Conservation (phyloP, 177 flowering plant genomes). For the Vitis hybrid region DNA sequence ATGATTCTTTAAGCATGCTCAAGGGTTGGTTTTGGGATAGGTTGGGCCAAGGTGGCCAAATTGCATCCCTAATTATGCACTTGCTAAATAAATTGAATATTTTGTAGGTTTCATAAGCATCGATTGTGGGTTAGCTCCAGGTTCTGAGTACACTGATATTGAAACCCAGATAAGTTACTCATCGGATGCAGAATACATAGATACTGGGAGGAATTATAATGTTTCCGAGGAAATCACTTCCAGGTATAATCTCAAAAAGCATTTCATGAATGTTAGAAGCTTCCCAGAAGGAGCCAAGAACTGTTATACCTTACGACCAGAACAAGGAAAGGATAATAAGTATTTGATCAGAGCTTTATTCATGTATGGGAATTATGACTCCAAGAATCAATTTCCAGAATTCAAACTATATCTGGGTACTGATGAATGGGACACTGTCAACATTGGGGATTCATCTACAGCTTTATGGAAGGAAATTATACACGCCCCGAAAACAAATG, state of each 20-base stretch:
- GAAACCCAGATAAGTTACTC: no score
- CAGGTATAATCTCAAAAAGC: neutral
- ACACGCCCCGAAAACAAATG: conserved; percentile 5
- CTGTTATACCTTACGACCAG: conserved; percentile 22
- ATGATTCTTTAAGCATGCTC: no score
- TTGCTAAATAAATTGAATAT: no score
- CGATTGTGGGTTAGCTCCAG: no score
- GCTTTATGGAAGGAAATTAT: conserved; percentile 18
- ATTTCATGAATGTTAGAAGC: conserved; percentile 15
- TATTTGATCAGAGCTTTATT: conserved; percentile 28
- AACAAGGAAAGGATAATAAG: neutral
- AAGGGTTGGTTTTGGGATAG: no score
- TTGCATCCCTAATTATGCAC: no score
- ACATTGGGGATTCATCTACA: neutral
- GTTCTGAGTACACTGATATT: no score
- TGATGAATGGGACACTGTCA: conserved; percentile 20
- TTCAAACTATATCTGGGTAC: conserved; percentile 31
- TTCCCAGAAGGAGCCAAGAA: conserved; percentile 25
- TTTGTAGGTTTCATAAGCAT: no score
- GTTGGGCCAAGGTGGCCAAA: no score
- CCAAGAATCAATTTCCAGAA: conserved; percentile 3
- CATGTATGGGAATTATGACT: conserved; percentile 34
- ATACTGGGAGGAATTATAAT: no score
- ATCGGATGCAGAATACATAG: no score
- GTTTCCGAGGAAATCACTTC: no score